These are phyloP conservation scores for Urochloa ruziziensis DNA, from an alignment of 176 grass and related monocot species.

Conservation along the genomic window DNA sequence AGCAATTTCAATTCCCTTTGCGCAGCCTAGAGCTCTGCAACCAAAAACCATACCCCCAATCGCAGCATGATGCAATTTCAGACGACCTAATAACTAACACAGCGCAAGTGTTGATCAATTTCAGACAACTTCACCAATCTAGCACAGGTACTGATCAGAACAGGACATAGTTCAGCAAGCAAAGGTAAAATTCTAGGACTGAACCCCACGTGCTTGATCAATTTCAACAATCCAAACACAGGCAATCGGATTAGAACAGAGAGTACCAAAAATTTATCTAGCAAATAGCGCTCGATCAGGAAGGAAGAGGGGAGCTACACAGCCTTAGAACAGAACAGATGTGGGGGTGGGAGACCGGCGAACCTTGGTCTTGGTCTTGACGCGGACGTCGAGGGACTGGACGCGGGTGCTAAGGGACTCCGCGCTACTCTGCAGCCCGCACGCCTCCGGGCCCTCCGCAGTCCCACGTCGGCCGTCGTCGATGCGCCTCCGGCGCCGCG, in stretches of 20 bases:
- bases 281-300: neutral
- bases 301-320: neutral
- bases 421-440: no score
- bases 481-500: no score
- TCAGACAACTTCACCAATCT: no score
- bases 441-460: no score
- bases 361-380: constrained; percentile 99
- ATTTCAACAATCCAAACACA: neutral
- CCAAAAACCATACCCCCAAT: neutral
- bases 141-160: neutral
- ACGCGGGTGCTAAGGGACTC: constrained; percentile 79
- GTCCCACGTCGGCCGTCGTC: no score
- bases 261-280: neutral
- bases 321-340: neutral
- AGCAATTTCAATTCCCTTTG: neutral
- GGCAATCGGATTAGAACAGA: neutral
- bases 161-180: neutral
- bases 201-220: neutral
- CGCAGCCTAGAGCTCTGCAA: neutral
- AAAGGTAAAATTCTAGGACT: neutral
- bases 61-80: neutral
- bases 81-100: neutral
- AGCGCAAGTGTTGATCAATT: no score
- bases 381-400: constrained; percentile 85
- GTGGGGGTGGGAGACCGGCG: no score